Base-by-base conservation (phyloP, 1,284 basidiomycete species). In the Ustilago shanxiensis region DNA sequence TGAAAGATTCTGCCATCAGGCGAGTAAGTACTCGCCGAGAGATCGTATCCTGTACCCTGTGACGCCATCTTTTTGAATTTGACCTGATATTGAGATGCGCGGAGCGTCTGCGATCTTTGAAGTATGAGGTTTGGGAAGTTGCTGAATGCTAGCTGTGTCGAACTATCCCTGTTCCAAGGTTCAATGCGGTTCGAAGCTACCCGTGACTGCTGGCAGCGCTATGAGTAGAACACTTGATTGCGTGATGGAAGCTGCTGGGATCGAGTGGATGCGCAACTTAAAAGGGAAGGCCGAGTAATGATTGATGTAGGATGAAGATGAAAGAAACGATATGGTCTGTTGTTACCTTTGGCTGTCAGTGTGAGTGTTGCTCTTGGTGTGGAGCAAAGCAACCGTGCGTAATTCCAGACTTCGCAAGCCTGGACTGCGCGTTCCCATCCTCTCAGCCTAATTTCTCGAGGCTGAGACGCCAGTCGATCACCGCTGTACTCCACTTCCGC, bases 1-100 rank as follows among this genome's bases (percentile, higher is more conserved):
- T 99, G 96, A 86, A 99, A 99, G 86, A 99, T 95, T 79, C 97
- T 91, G 28, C 96, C 96, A 88, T 99, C 96, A 67, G 96, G 96
- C 44, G 95, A 98, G 89, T 99, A 99, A 55, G 96, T 99, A 84
- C 94, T 96, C 52, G 96, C 94, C 66, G 95, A 98, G 70, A 98
- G 92, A 90, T 99, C 96, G 89, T 98, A 98, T 65, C 96, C 96
- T 80, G 95, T 98, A 72, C 95, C 95, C 85, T 98, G 98, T 60
- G 95, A 97, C 63, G 95, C 95, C 95, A 97, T 97, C 9, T 59
- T 59, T n/a, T n/a, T n/a, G n/a, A n/a, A n/a, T n/a, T n/a, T n/a
- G n/a, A n/a, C n/a, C n/a, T n/a, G n/a, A n/a, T n/a, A n/a, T n/a
- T n/a, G n/a, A n/a, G n/a, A n/a, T n/a, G n/a, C n/a, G n/a, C n/a